Evolutionary conservation across 192 early-diverging fungal genomes (phyloP).

Genomic region (Coemansia sp.): DNA sequence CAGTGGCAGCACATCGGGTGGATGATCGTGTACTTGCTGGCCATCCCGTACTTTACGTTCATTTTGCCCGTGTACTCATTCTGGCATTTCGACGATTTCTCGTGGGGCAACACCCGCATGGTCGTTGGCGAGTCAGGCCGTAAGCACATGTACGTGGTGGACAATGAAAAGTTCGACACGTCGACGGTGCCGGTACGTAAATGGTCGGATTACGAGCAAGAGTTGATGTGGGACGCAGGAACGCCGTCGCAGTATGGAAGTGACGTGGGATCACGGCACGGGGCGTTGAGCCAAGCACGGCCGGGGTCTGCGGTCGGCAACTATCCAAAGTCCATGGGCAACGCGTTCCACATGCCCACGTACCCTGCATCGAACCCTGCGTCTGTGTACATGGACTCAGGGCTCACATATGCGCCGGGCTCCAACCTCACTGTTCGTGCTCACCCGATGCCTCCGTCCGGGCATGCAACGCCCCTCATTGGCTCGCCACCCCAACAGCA

Average conservation of each 20-base stretch:
- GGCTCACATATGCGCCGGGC: conserved; percentile 35
- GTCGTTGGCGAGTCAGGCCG: conserved; percentile 85
- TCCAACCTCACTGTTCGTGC: conserved; percentile 39
- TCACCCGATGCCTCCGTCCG: conserved; percentile 14
- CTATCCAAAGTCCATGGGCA: conserved; percentile 42
- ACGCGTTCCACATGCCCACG: conserved; percentile 19
- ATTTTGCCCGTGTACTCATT: conserved; percentile 85
- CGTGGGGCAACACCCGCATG: conserved; percentile 95
- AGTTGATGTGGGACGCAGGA: conserved; percentile 63
- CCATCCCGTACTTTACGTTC: conserved; percentile 85
- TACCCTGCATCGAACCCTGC: conserved; percentile 40
- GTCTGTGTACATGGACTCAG: conserved; percentile 47
- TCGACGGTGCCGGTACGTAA: conserved; percentile 71
- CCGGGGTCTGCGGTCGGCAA: conserved; percentile 48
- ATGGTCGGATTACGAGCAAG: conserved; percentile 82
- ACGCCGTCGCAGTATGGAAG: conserved; percentile 47
- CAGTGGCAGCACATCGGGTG: conserved; percentile 92
- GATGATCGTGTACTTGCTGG: conserved; percentile 95
- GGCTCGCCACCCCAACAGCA: conserved; percentile 32
- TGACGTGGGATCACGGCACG: conserved; percentile 38
- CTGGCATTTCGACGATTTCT: conserved; percentile 99
- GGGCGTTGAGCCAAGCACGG: conserved; percentile 29
- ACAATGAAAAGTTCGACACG: conserved; percentile 77
- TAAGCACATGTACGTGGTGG: conserved; percentile 60
- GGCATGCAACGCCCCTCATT: conserved; percentile 25